phyloP scores from a whole-genome alignment of 169 alveolate genomes.

The Cryptosporidium tyzzeri region DNA sequence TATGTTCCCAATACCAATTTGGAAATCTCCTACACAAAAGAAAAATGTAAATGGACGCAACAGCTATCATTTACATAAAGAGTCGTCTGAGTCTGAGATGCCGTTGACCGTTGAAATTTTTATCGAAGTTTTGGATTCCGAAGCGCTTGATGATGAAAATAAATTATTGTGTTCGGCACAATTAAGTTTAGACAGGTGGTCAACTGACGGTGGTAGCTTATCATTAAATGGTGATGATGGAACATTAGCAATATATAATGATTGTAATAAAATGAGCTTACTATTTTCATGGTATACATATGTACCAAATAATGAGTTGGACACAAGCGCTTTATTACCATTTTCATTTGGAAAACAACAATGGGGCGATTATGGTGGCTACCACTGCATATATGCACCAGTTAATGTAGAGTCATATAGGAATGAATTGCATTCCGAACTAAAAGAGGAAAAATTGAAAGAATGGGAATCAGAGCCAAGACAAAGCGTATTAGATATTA shows the following conservation, averaged over 20 bases:
- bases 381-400: constrained; percentile 66
- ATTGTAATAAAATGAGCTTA: constrained; percentile 68
- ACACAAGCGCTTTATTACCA: constrained; percentile 75
- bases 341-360: constrained; percentile 76
- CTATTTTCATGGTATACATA: constrained; percentile 75
- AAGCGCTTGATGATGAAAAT: constrained; percentile 71
- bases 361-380: constrained; percentile 76
- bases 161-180: constrained; percentile 69
- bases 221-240: constrained; percentile 65
- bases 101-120: constrained; percentile 62
- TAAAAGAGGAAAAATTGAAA: constrained; percentile 58
- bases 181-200: constrained; percentile 73
- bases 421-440: constrained; percentile 51
- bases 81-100: constrained; percentile 28
- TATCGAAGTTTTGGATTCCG: constrained; percentile 73
- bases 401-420: constrained; percentile 56
- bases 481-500: constrained; percentile 68
- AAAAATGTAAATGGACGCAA: constrained; percentile 16
- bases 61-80: constrained; percentile 9
- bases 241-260: constrained; percentile 70
- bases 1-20: constrained; percentile 74
- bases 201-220: constrained; percentile 66
- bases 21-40: constrained; percentile 70
- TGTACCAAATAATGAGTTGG: constrained; percentile 72
- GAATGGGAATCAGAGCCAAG: constrained; percentile 76